Conservation (phyloP, 805 yeast species). For the Yarrowia sp. region DNA sequence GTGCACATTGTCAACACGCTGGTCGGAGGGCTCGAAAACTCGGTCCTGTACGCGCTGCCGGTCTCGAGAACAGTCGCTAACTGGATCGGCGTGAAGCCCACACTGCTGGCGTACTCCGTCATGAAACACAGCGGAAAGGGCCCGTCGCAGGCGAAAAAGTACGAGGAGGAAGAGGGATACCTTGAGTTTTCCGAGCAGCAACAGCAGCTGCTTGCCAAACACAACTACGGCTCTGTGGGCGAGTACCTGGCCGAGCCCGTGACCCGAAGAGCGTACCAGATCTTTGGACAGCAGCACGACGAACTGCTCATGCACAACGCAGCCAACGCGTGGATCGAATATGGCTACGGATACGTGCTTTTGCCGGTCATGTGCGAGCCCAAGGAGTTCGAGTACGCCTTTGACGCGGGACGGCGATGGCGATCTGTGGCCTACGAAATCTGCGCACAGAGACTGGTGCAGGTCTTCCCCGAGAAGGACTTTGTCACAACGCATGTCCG, state of each 20-base stretch:
- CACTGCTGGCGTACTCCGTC: slow-evolving; percentile 1
- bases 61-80: slow-evolving; percentile 1
- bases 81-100: slow-evolving; percentile 13
- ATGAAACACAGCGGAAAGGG: slow-evolving; percentile 9
- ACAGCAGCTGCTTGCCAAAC: slow-evolving; percentile 4
- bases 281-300: slow-evolving; percentile 9
- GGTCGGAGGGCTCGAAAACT: slow-evolving; percentile 4
- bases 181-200: slow-evolving; percentile 3
- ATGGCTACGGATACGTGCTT: slow-evolving; percentile 3
- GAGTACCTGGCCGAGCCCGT: not conserved
- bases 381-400: slow-evolving; percentile 12
- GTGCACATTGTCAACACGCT: not conserved
- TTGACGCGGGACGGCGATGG: slow-evolving; percentile 5
- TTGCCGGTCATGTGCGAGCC: slow-evolving; percentile 16
- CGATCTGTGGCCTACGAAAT: slow-evolving; percentile 4
- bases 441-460: not conserved
- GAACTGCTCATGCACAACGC: slow-evolving; percentile 10
- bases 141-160: slow-evolving; percentile 1
- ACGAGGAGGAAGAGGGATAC: slow-evolving; percentile 4
- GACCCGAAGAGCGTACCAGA: slow-evolving; percentile 11
- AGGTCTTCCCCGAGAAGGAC: slow-evolving; percentile 8
- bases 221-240: not conserved
- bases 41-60: slow-evolving; percentile 1
- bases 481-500: not conserved
- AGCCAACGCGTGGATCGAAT: slow-evolving; percentile 9